Conservation (phyloP, 2,329 filamentous ascomycete species). For the Exophiala lecanii-corni region DNA sequence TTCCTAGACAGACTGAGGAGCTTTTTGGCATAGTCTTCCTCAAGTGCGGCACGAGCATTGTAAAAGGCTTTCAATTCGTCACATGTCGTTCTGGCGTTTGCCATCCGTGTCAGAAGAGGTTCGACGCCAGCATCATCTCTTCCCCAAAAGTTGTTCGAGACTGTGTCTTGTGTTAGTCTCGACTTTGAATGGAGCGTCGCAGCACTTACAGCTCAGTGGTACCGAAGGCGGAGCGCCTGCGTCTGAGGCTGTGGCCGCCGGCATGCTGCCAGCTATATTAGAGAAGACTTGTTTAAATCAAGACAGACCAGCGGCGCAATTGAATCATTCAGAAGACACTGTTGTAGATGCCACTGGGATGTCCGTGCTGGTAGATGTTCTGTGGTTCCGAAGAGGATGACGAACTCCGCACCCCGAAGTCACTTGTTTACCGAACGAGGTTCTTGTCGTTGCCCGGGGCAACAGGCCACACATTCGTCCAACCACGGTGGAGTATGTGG, state of each 20-base stretch:
- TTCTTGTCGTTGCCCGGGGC: neutral
- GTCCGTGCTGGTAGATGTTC: neutral
- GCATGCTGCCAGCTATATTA: constrained; percentile 11
- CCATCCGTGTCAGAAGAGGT: constrained; percentile 90
- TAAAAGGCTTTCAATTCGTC: constrained; percentile 95
- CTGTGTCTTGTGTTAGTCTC: constrained; percentile 5
- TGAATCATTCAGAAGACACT: too few relatives aligned
- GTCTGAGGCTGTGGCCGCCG: constrained; percentile 16
- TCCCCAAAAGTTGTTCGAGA: constrained; percentile 99
- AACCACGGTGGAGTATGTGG: too few relatives aligned
- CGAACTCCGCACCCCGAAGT: too few relatives aligned
- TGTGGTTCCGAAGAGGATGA: neutral
- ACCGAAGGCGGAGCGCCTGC: constrained; percentile 23
- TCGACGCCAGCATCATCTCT: constrained; percentile 95
- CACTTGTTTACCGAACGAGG: too few relatives aligned
- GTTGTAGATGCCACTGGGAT: too few relatives aligned
- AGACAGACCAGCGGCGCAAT: neutral
- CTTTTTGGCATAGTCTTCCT: constrained; percentile 94
- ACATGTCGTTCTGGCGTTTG: constrained; percentile 85
- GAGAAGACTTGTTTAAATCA: neutral
- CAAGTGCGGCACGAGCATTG: constrained; percentile 80
- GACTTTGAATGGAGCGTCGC: too few relatives aligned
- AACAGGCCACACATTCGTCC: too few relatives aligned
- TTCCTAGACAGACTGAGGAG: constrained; percentile 82
- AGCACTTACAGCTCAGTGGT: constrained; percentile 23